These are phyloP conservation scores for Apiospora pterosperma DNA, from an alignment of 2,329 filamentous ascomycete genomes.

Conservation along the genomic window DNA sequence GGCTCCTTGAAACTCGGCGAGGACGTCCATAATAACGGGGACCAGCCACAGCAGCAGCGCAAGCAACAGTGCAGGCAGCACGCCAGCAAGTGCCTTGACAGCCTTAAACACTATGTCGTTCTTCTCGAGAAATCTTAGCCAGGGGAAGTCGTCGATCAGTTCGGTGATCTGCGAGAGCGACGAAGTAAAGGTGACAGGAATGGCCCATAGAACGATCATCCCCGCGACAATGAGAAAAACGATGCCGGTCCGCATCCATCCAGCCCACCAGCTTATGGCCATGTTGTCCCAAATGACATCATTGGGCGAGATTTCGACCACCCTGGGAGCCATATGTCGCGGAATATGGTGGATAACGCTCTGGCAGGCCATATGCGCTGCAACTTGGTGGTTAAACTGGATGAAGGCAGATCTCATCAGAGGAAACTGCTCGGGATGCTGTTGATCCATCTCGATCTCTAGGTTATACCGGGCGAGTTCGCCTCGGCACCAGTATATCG, in stretches of 20 bases:
- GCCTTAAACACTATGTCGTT: conserved; percentile 60
- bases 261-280: conserved; percentile 91
- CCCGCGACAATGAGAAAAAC: conserved; percentile 64
- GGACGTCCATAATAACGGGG: conserved; percentile 71
- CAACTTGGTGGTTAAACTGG: conserved; percentile 96
- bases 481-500: conserved; percentile 85
- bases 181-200: conserved; percentile 86
- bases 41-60: conserved; percentile 76
- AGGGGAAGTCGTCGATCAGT: conserved; percentile 62
- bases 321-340: conserved; percentile 86
- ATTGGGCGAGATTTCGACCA: conserved; percentile 89
- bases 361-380: conserved; percentile 97
- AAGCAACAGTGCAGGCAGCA: conserved; percentile 76
- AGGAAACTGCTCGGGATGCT: conserved; percentile 79
- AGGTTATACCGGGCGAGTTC: conserved; percentile 84
- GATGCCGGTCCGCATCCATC: conserved; percentile 68
- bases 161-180: conserved; percentile 73
- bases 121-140: conserved; percentile 66
- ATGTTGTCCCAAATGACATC: conserved; percentile 98
- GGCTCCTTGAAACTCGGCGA: conserved; percentile 72
- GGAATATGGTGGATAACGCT: conserved; percentile 86
- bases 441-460: conserved; percentile 89
- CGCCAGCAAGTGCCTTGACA: conserved; percentile 69
- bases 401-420: conserved; percentile 97
- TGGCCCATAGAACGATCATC: conserved; percentile 85